These are phyloP conservation scores for Lactarius vividus DNA, from an alignment of 768 basidiomycete species.

Conservation along the genomic window DNA sequence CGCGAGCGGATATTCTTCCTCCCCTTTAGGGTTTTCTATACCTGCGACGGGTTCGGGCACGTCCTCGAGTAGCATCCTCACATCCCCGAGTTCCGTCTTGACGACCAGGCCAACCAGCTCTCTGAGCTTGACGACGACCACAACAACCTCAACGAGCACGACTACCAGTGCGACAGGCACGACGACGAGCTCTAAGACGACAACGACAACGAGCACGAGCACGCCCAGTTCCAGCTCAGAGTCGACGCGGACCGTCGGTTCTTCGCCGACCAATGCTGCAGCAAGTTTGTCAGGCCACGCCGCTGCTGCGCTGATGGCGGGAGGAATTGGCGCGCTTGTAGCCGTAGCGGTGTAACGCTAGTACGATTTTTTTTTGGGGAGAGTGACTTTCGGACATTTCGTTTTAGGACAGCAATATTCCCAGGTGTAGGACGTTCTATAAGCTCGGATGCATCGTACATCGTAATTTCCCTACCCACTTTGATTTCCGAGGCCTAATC, in stretches of 20 bases:
- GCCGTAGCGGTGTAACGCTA: not conserved
- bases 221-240: not conserved
- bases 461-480: no score
- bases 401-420: not conserved
- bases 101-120: not conserved
- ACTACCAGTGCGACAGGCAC: no score
- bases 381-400: not conserved
- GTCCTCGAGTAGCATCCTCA: not conserved
- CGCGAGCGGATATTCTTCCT: not conserved
- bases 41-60: not conserved
- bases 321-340: conserved; percentile 9
- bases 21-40: not conserved
- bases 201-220: not conserved
- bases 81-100: not conserved
- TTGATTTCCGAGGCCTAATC: no score
- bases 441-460: no score
- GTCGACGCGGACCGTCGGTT: not conserved
- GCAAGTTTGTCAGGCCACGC: not conserved
- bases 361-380: not conserved
- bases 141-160: no score
- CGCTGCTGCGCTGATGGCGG: conserved; percentile 4
- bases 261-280: conserved; percentile 5
- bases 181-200: not conserved
- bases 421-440: no score
- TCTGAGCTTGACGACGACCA: not conserved